A percentile compares a stretch with the other conserved stretches of the same genome.
Evolutionary conservation across 2,329 filamentous ascomycete genomes (phyloP).

Genomic region (Gremmenia infestans): DNA sequence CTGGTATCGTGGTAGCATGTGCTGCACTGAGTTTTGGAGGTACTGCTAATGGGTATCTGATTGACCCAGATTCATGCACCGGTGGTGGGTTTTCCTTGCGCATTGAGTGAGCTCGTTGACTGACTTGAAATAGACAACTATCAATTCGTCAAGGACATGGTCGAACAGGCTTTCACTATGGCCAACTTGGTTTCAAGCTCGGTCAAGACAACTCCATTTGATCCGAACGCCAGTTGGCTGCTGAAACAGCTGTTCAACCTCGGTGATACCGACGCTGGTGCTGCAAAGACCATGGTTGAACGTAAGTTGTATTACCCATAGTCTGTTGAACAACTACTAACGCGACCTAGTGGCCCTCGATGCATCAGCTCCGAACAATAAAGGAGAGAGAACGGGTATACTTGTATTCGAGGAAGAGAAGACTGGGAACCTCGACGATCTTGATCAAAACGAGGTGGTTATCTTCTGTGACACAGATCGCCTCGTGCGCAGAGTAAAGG

Average conservation of each 20-base stretch:
- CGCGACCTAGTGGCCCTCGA: background rate
- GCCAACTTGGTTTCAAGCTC: background rate
- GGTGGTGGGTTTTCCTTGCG: background rate
- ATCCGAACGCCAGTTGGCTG: background rate
- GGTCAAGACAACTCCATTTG: background rate
- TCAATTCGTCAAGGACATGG: background rate
- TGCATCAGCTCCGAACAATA: background rate
- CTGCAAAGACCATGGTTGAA: background rate
- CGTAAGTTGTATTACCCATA: background rate
- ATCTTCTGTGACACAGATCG: background rate
- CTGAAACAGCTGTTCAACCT: background rate
- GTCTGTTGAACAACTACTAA: background rate
- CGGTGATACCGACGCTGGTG: background rate
- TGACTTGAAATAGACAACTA: background rate
- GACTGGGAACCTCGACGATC: background rate
- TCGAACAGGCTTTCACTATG: background rate
- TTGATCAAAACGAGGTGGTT: background rate
- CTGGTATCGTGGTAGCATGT: background rate
- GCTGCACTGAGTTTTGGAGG: background rate
- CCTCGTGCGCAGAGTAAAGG: background rate
- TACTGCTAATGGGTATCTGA: background rate
- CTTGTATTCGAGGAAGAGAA: background rate
- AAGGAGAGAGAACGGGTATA: background rate
- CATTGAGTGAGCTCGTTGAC: background rate
- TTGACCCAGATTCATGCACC: background rate